Conservation (phyloP, 2,329 filamentous ascomycete genomes). For the Sclerotinia trifoliorum region DNA sequence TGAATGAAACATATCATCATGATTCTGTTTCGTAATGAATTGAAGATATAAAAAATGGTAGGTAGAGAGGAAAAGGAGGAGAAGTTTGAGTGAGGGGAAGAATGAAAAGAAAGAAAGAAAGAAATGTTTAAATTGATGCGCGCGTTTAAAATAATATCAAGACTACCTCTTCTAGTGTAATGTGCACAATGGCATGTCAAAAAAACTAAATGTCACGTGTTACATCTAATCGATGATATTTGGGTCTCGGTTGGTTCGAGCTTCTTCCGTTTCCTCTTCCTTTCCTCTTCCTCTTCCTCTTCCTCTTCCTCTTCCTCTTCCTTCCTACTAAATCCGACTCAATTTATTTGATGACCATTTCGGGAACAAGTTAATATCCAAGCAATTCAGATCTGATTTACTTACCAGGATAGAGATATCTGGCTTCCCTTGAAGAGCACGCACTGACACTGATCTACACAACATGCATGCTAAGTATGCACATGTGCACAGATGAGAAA, state of each 20-base stretch:
- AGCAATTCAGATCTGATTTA: not conserved
- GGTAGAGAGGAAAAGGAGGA: not conserved
- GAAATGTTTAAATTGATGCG: conserved; percentile 1
- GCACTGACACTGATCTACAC: conserved; percentile 7
- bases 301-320: not conserved
- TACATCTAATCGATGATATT: not conserved
- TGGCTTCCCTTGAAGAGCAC: conserved; percentile 1
- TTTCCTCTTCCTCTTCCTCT: not conserved
- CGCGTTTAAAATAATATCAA: conserved; percentile 8
- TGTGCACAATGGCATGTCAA: not conserved
- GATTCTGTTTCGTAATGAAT: conserved; percentile 19
- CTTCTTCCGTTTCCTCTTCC: not conserved
- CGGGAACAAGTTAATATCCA: not conserved
- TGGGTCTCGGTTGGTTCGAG: not conserved
- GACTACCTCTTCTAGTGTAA: not conserved
- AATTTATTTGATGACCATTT: not conserved
- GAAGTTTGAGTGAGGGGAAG: not conserved
- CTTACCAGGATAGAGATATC: not conserved
- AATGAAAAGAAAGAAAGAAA: not conserved
- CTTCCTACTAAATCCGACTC: not conserved
- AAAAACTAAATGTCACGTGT: not conserved
- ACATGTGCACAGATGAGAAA: conserved; percentile 8
- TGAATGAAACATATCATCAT: conserved; percentile 16
- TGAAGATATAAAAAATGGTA: conserved; percentile 17
- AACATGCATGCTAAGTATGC: conserved; percentile 1